Base-by-base conservation (phyloP, 768 basidiomycete genomes). In the Hysterangium stoloniferum region DNA sequence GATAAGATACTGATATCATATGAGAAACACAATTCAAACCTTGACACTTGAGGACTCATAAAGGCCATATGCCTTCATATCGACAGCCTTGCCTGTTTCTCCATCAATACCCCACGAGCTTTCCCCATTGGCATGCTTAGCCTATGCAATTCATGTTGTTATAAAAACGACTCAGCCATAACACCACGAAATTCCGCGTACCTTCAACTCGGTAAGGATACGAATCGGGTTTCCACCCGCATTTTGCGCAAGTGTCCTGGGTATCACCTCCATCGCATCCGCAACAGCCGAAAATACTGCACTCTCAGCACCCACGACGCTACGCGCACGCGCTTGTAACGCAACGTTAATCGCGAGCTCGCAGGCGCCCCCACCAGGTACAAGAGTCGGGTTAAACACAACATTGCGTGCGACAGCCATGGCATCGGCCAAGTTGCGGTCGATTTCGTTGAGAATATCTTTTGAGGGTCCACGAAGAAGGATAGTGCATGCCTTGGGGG, bases 341-440 rank as follows among this genome's bases (percentile, higher is more conserved):
- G 85, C 90, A 3, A 96, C 91, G 31, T 82, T 83, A 66, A 98
- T 83, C 0, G 95, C 96, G 92, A 98, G 97, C 71, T 99, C 96
- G 3, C 92, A 95, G 22, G 96, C 95, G 36, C 96, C 95, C 17
- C 95, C 94, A 6, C 95, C 95, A 0, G 95, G 95, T 0, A 86
- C 87, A n/a, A 99, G 80, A 4, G 74, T 68, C 3, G 96, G 96
- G 69, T 97, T 89, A 71, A 98, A 97, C 55, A 96, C 84, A 37
- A 92, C 94, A 61, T 98, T 99, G 22, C 95, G 83, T 2, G 95
- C 95, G 49, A 98, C 94, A 32, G 85, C 81, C 86, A 99, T 97
- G 29, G 95, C 96, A 59, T 99, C 96, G 1, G 92, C 91, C 27
- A 98, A 77, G 68, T 98, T 99, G 45, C 95, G 82, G 66, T 98